Evolutionary conservation across 2,329 filamentous ascomycete species (phyloP).

Genomic region (Colletotrichum sp.): DNA sequence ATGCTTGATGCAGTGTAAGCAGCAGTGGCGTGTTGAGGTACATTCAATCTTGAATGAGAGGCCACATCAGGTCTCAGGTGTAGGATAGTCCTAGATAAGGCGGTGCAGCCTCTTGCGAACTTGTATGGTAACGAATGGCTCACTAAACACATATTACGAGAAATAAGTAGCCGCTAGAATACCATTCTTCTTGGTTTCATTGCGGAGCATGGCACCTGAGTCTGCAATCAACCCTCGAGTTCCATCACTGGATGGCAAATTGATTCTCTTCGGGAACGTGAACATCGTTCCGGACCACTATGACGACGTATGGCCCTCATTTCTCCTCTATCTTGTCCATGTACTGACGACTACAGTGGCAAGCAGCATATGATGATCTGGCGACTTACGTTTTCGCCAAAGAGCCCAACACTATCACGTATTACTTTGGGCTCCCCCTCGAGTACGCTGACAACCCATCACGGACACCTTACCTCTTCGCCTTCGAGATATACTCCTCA

Average conservation of each 20-base stretch:
- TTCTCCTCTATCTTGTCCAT: background rate
- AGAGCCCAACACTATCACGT: constrained; percentile 40
- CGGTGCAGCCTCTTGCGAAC: background rate
- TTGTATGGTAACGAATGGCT: background rate
- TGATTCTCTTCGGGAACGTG: constrained; percentile 31
- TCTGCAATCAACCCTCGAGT: background rate
- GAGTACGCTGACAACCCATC: constrained; percentile 24
- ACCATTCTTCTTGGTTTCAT: background rate
- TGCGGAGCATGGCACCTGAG: background rate
- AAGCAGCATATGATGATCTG: constrained; percentile 43
- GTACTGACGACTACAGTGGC: constrained; percentile 33
- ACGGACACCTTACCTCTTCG: constrained; percentile 26
- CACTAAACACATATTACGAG: background rate
- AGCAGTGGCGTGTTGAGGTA: background rate
- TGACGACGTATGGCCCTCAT: constrained; percentile 26
- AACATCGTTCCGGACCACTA: constrained; percentile 41
- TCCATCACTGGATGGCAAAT: background rate
- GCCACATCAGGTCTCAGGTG: background rate
- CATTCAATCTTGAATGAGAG: background rate
- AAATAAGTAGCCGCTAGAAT: background rate
- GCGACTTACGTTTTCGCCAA: constrained; percentile 36
- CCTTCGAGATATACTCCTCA: constrained; percentile 25
- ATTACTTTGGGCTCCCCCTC: constrained; percentile 46
- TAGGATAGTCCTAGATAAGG: background rate
- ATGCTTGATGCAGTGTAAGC: background rate